Base-by-base conservation (phyloP, 306 rosid genomes). In the Vigna angularis region DNA sequence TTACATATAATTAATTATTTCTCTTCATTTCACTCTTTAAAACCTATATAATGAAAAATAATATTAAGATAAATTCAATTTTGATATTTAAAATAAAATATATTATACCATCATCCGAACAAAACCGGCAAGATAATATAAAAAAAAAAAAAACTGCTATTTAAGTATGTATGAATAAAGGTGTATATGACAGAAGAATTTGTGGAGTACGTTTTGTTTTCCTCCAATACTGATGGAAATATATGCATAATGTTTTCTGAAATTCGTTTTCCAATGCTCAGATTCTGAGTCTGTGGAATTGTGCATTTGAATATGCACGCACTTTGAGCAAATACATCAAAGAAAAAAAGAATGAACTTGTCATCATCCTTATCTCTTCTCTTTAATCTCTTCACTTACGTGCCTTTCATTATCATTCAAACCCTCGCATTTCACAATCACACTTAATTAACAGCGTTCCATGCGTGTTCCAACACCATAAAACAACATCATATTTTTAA, bases 301-400 rank as follows among this genome's bases (percentile, higher is more conserved):
- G 79, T 32, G 17, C 14, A 66, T 9, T 38, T 76, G 73, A 22
- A 11, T 44, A 52, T 51, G 18, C 66, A 76, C 44, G 80, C 30
- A 66, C 51, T 38, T 34, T 38, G 36, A 30, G 10, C 48, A 53
- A 42, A 24, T 52, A 53, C 57, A 66, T 9, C 0, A 20, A 17
- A 13, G 1, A 12, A 22, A 51, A 45, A 12, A 12, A 6, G 13
- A 30, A 38, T n/a, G 62, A 51, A 50, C 11, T 15, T 18, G 64
- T 7, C 5, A 16, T 38, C 40, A 48, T 61, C 63, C 64, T 65
- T 76, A 65, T 36, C 71, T 65, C 32, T 48, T 12, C 10, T 18
- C 12, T 51, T 14, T 56, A 22, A 56, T 22, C 62, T 14, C 20
- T 50, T 26, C 64, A 7, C 36, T 4, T 75, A 49, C 20, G 61